Evolutionary conservation across 176 grass and related monocot genomes (phyloP), one percentile per base, ranked within the genome.

Genomic region (Phyllostachys edulis): DNA sequence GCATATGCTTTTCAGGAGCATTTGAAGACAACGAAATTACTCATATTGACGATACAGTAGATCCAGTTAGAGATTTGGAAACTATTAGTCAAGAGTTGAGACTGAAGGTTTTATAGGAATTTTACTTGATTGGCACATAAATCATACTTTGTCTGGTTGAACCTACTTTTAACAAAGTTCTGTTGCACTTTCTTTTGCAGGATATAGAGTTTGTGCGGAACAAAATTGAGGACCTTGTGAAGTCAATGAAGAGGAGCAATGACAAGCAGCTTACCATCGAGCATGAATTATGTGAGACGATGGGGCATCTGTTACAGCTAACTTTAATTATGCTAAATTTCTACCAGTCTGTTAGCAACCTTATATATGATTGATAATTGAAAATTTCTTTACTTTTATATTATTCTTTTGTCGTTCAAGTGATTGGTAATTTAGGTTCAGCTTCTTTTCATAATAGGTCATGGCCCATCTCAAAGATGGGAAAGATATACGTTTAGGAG

Each of bases 231-330:
- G 96, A 98, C 75, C 73, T 98, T 66, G 93, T 96, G 24, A 98
- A 98, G 83, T 71, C 76, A 80, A 98, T 98, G 96, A 98, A 98
- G 86, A 96, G 96, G 81, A 98, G 96, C 89, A 98, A 98, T 87
- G 96, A 98, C 65, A 98, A 98, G 67, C 96, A 95, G 56, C 93
- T 98, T 46, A 94, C 90, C 91, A 59, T 98, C 64, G 96, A 98
- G 59, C 91, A 89, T 83, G 96, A 98, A 84, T 82, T 98, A 61
- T 98, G 96, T 86, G 61, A 90, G 60, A 93, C 83, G 93, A 89
- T 98, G 65, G 83, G 80, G 23, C 15, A 76, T 38, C 5, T 42
- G 46, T 38, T 69, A 46, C 38, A 51, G 54, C 41, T 80, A 54
- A 36, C 1, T 75, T 57, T 3, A 42, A 51, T 67, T 18, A 21